phyloP scores from a whole-genome alignment of 345 rosid species.

The Sonneratia caseolaris region DNA sequence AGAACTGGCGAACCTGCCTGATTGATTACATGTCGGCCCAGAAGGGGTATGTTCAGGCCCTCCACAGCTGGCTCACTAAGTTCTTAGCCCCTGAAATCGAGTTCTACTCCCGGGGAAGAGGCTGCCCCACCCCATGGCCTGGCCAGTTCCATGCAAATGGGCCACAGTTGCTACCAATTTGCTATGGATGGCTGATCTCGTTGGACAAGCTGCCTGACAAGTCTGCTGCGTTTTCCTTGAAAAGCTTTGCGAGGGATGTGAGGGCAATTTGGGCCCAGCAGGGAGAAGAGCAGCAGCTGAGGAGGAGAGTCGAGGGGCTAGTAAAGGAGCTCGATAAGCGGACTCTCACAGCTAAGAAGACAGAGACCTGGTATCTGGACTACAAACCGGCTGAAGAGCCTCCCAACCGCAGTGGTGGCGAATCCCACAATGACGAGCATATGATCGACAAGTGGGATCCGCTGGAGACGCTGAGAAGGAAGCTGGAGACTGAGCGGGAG shows the following conservation, averaged over 20 bases:
- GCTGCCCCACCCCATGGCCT: conserved; percentile 20
- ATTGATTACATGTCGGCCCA: conserved; percentile 39
- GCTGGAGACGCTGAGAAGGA: conserved; percentile 36
- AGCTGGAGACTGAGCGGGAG: conserved; percentile 42
- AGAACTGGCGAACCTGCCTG: conserved; percentile 51
- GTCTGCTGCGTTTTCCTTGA: conserved; percentile 34
- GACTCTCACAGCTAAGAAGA: conserved; percentile 29
- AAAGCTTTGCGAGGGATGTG: conserved; percentile 53
- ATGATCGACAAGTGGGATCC: conserved; percentile 34
- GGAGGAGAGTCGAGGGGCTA: conserved; percentile 54
- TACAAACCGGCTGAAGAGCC: conserved; percentile 28
- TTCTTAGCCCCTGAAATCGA: conserved; percentile 53
- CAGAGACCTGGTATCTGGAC: conserved; percentile 39
- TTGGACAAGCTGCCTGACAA: conserved; percentile 43
- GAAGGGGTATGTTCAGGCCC: conserved; percentile 46
- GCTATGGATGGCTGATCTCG: conserved; percentile 39
- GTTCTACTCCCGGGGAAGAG: conserved; percentile 38
- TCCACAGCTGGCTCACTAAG: conserved; percentile 57
- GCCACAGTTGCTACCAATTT: conserved; percentile 43
- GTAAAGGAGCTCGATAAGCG: conserved; percentile 53
- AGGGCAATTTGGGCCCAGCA: conserved; percentile 52
- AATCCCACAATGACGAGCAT: conserved; percentile 18
- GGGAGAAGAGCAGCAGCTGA: conserved; percentile 54
- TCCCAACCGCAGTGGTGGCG: conserved; percentile 8
- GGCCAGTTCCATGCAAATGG: conserved; percentile 27